Conservation (phyloP, 2,329 filamentous ascomycete genomes). For the Pseudocercospora vitis region DNA sequence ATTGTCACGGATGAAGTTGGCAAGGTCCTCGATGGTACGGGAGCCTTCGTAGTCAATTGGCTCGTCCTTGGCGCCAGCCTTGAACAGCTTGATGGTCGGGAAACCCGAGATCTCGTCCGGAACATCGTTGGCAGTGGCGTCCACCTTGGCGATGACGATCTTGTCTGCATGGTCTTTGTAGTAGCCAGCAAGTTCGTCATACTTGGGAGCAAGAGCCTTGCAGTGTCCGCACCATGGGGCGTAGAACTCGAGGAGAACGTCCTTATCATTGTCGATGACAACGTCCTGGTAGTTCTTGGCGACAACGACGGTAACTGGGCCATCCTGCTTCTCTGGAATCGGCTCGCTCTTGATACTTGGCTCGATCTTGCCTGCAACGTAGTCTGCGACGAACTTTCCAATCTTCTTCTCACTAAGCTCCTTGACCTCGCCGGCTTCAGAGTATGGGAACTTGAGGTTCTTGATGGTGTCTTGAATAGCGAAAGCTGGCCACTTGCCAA, state of each 20-base stretch:
- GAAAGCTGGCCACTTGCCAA: constrained; percentile 93
- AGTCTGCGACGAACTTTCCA: constrained; percentile 80
- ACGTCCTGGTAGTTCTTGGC: constrained; percentile 91
- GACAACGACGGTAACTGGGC: constrained; percentile 81
- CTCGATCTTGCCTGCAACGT: constrained; percentile 81
- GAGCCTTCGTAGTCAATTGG: constrained; percentile 85
- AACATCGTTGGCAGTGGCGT: constrained; percentile 93
- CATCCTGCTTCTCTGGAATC: constrained; percentile 89
- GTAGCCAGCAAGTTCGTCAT: constrained; percentile 62
- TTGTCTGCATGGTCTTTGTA: constrained; percentile 56
- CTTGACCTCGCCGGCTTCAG: constrained; percentile 66
- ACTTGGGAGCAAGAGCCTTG: constrained; percentile 68
- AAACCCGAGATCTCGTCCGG: constrained; percentile 96
- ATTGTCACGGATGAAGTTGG: constrained; percentile 90
- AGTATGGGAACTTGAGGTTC: constrained; percentile 94
- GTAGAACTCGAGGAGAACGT: constrained; percentile 97
- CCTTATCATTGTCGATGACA: constrained; percentile 91
- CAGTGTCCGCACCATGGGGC: constrained; percentile 78
- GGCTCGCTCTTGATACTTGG: constrained; percentile 98
- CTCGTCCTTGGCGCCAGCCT: constrained; percentile 80
- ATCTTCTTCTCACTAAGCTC: constrained; percentile 74
- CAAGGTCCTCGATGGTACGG: constrained; percentile 87
- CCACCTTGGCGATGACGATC: constrained; percentile 78
- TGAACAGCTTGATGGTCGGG: constrained; percentile 98
- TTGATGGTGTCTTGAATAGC: constrained; percentile 94